Evolutionary conservation across 306 rosid species (phyloP), one percentile per base, ranked within the genome.

Genomic region (Cucurbita ficifolia): DNA sequence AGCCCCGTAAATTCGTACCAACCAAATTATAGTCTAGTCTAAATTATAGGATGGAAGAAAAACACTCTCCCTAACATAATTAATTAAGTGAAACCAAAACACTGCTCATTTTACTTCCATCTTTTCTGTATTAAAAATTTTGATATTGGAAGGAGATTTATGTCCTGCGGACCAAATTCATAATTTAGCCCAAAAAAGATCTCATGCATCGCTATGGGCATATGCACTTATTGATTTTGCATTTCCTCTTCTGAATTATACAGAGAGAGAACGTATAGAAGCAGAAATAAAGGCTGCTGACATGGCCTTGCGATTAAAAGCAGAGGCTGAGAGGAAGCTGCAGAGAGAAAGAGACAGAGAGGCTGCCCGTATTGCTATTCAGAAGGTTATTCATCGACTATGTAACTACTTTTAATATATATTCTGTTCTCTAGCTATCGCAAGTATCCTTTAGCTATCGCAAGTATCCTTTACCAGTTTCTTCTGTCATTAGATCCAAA

Each of bases 201-300:
- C 46, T 13, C 9, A 71, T 33, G 57, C 53, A 6, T 39, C 7
- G 8, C 17, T 18, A 40, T 5, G 24, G n/a, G 21, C 24, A 1
- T 5, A 9, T 46, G 4, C 14, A 72, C n/a, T 72, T 0, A 33
- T 35, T 75, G 57, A 33, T 14, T 75, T 1, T 45, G 40, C 56
- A 22, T 45, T 43, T 45, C 12, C 36, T 42, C 12, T 0, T 36
- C 9, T 8, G 10, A 75, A 18, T 18, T 38, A 6, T 61, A 33
- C 87, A 91, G 99, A 95, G 82, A 87, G 80, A 56, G 89, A 84
- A 65, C 88, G 87, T 78, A 84, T 91, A 43, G 97, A 91, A 82
- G 96, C 96, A 4, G 87, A 87, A 86, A 84, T 90, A 24, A 84
- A 80, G 85, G 86, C 80, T 57, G 89, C 96, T 67, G 88, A 90